A percentile compares a stretch with the other conserved stretches of the same genome.
phyloP scores from a whole-genome alignment of 331 rosid species.

The Malus hybrid region DNA sequence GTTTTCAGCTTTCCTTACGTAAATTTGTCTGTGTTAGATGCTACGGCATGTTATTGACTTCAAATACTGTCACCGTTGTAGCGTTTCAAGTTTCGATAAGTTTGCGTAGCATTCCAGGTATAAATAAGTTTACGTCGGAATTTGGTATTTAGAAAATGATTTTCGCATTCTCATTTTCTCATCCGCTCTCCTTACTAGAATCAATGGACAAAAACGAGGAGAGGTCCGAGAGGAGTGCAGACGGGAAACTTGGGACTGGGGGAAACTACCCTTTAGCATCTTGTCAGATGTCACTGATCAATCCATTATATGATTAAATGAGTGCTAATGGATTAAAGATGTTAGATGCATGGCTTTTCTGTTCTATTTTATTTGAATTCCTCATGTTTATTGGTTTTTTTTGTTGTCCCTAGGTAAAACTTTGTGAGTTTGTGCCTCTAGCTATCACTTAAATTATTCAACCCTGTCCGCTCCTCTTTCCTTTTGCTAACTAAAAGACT shows the following conservation, averaged over 20 bases:
- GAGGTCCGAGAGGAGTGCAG: neutral
- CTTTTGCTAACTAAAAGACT: neutral
- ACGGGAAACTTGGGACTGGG: neutral
- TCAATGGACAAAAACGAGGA: neutral
- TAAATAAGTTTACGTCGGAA: neutral
- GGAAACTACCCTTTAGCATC: neutral
- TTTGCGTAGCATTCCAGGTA: neutral
- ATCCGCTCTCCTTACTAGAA: accelerated
- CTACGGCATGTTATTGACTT: no score
- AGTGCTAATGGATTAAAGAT: neutral
- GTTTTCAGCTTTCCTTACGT: neutral
- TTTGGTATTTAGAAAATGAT: neutral
- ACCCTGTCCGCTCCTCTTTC: neutral
- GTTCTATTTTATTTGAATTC: neutral
- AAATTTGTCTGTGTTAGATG: neutral
- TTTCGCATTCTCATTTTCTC: neutral
- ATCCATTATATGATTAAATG: neutral
- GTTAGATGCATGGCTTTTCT: neutral
- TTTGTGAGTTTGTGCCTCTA: neutral
- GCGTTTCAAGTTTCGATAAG: neutral
- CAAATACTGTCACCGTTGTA: no score
- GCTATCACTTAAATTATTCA: neutral
- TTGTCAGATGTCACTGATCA: neutral
- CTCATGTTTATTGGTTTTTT: neutral
- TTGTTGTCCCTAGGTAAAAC: no score